These are phyloP conservation scores for Solanum etuberosum DNA, from an alignment of 257 asterid genomes.

Conservation along the genomic window DNA sequence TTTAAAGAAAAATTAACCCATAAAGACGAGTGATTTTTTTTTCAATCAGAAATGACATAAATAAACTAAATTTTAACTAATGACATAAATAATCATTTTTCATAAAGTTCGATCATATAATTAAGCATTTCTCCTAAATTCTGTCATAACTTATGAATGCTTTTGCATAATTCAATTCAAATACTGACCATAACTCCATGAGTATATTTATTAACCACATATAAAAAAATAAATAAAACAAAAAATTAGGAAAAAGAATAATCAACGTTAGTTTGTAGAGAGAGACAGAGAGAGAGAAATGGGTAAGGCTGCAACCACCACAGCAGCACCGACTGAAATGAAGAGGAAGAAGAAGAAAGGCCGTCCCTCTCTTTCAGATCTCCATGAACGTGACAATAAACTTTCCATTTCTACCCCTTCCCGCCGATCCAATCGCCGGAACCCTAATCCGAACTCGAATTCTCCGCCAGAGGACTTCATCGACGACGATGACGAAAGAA, in stretches of 20 bases:
- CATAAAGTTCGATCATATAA: background rate
- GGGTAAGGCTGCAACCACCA: conserved; percentile 50
- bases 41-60: no score
- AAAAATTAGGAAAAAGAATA: background rate
- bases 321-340: conserved; percentile 28
- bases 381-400: conserved; percentile 4
- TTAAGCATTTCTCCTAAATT: background rate
- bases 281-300: conserved; percentile 12
- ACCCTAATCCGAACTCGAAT: conserved; percentile 20
- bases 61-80: no score
- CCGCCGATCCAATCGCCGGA: conserved; percentile 61
- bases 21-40: no score
- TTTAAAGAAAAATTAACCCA: no score
- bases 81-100: no score
- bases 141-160: background rate
- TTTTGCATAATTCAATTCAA: background rate
- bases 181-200: background rate
- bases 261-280: background rate
- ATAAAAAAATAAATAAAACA: background rate
- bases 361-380: conserved; percentile 47
- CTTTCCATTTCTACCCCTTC: conserved; percentile 7
- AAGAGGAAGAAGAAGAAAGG: conserved; percentile 82
- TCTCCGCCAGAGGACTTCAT: conserved; percentile 18
- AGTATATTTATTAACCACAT: background rate
- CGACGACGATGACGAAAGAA: conserved; percentile 81